Conservation (phyloP, 192 early-diverging fungal species). For the Backusella sp. region DNA sequence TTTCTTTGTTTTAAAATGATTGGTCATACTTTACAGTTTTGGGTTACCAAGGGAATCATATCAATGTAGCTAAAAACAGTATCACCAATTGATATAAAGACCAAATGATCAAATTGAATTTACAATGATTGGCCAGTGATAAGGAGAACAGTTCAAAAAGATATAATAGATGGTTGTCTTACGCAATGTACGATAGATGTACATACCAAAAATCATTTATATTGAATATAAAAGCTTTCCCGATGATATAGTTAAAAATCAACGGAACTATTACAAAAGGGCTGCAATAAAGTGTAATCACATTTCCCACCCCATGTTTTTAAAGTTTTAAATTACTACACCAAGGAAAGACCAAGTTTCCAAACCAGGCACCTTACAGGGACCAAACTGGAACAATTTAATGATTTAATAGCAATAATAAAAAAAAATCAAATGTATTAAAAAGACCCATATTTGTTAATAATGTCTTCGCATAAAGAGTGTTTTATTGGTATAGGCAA, state of each 20-base stretch:
- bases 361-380: not conserved
- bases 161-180: not conserved
- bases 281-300: not conserved
- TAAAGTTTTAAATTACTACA: not conserved
- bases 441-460: not conserved
- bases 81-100: not conserved
- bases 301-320: not conserved
- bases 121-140: not conserved
- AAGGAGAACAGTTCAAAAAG: not conserved
- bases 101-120: not conserved
- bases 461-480: slow-evolving; percentile 1
- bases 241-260: too few species aligned
- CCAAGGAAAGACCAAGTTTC: not conserved
- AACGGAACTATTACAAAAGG: too few species aligned
- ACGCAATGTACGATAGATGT: not conserved
- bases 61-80: not conserved
- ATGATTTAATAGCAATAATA: not conserved
- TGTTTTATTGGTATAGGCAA: slow-evolving; percentile 1
- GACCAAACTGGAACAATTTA: not conserved
- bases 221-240: not conserved
- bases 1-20: too few species aligned
- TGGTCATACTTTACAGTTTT: too few species aligned
- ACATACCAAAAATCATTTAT: not conserved
- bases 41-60: not conserved
- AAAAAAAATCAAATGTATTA: not conserved